Base-by-base conservation (phyloP, 2,329 filamentous ascomycete genomes). In the Trematosphaeria pertusa region DNA sequence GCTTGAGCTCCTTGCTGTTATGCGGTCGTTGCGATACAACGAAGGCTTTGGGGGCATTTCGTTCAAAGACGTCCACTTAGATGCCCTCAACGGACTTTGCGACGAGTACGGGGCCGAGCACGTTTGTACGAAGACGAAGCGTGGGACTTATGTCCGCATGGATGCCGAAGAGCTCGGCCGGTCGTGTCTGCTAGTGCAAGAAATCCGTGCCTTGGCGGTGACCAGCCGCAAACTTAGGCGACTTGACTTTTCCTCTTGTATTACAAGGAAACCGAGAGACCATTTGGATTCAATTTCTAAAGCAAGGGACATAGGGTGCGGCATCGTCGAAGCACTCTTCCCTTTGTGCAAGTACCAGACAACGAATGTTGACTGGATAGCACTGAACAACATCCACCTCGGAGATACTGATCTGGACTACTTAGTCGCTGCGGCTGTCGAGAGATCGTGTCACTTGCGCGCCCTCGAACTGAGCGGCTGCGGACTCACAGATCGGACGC, bases 331-430 rank as follows among this genome's bases (percentile, higher is more conserved):
- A 64, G 87, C 86, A 2, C 74, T 89, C 4, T 85, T 87, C 56
- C 85, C 86, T 1, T 73, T 89, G 5, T 88, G 85, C 69, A 83
- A 83, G 52, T 80, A 82, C 50, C 81, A 87, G 57, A 77, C 85
- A 18, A 89, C 87, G 0, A 87, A 85, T 58, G 82, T 89, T 14
- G 84, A 87, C 63, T 89, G 87, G 86, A 81, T 89, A 42, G 78
- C 82, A 17, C 70, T 89, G 48, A 88, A 84, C 50, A 85, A 85
- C 10, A 86, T 89, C 50, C 80, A 82, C 49, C 78, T 89, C n/a
- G 85, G 84, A 31, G 87, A 89, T 43, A 83, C 84, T 0, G 87
- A 89, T 68, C 73, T 89, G 42, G 87, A 89, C 52, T 82, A 82
- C 55, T 60, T 87, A 35, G 83, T 88, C 34, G 85, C 85, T 54